These are phyloP conservation scores for Dunaliella primolecta DNA, from an alignment of 139 green algal species.

Conservation along the genomic window DNA sequence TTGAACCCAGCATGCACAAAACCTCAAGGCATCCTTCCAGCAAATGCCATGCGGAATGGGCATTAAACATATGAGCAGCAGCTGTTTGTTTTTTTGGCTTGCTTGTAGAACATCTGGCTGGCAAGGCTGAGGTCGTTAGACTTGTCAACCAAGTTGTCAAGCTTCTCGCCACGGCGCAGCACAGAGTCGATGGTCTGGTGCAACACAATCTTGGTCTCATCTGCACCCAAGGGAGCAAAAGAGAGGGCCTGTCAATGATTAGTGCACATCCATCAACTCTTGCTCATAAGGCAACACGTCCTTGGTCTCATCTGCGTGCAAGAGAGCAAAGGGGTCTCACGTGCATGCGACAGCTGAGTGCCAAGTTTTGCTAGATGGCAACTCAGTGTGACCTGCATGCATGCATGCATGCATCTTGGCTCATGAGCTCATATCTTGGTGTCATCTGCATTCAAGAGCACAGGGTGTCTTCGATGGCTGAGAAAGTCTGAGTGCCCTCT, in stretches of 20 bases:
- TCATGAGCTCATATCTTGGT: too few species aligned
- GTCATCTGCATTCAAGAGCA: too few species aligned
- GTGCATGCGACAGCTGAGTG: too few species aligned
- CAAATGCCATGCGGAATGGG: too few species aligned
- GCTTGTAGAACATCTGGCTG: constrained; percentile 97
- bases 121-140: constrained; percentile 90
- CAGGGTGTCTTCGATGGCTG: too few species aligned
- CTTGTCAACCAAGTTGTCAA: constrained; percentile 97
- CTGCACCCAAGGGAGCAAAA: constrained; percentile 10
- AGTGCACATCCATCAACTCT: not conserved
- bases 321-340: too few species aligned
- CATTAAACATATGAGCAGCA: constrained; percentile 84
- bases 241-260: not conserved
- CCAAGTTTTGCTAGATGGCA: too few species aligned
- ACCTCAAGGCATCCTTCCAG: too few species aligned
- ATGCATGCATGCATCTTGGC: too few species aligned
- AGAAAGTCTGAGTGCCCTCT: too few species aligned
- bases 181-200: constrained; percentile 99
- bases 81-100: constrained; percentile 80
- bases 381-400: too few species aligned
- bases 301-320: constrained; percentile 38
- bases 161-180: constrained; percentile 93
- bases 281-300: constrained; percentile 4
- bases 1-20: too few species aligned
- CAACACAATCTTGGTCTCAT: constrained; percentile 70